Evolutionary conservation across 176 grass and related monocot species (phyloP), one percentile per base, ranked within the genome.

Genomic region (Tillandsia leiboldiana): DNA sequence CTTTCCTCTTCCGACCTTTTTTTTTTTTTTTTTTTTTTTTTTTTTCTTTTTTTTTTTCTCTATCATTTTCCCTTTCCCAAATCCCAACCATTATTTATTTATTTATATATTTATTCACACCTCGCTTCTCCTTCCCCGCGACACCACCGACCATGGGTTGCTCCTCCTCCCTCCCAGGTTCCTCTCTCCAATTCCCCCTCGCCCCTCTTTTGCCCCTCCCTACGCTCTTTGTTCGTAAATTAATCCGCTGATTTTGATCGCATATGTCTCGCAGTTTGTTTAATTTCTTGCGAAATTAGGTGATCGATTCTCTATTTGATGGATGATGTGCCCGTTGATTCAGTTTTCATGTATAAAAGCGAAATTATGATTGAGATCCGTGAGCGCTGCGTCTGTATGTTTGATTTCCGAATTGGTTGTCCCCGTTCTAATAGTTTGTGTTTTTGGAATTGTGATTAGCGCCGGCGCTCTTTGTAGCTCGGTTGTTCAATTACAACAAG

Each of bases 131-230:
- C 65, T 49, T 49, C 10, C 33, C 65, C 65, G 65, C 65, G 7
- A n/a, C 56, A 6, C 2, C 56, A 22, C n/a, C 20, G 20, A 20
- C 20, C 56, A 95, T 90, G 90, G 90, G 87, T 68, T 94, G 86
- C 78, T 82, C 90, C 65, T 78, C 90, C 62, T 96, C 91, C 66
- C 78, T 90, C 26, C 91, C 84, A 84, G 91, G 91, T 90, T 70
- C 61, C 6, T 58, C 26, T 26, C 26, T 49, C 24, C 13, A 8
- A 50, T 12, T 70, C 27, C 22, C 8, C 42, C 10, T 3, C 52
- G 12, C 14, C 28, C 29, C 8, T 66, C 17, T 53, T 77, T 63
- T 76, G 58, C 27, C 50, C 6, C 47, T 73, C 28, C 51, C 50
- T 26, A 42, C 2, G 10, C 53, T 51, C 48, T 53, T 50, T 59